These are phyloP conservation scores for Lantana camara DNA, from an alignment of 257 asterid genomes.

Conservation along the genomic window DNA sequence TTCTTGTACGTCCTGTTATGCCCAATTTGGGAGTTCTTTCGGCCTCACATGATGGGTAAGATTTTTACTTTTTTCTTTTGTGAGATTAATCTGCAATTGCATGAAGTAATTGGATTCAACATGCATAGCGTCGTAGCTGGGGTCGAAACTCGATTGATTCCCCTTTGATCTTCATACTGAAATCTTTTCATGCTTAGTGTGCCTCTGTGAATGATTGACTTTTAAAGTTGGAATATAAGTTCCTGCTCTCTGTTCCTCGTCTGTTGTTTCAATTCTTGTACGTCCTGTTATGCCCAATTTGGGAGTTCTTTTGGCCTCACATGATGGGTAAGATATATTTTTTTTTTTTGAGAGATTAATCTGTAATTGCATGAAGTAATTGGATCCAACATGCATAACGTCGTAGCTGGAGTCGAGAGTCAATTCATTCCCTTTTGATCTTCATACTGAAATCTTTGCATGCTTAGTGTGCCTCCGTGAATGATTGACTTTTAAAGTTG, in stretches of 20 bases:
- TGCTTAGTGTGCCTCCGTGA: too few relatives aligned
- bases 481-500: constrained; percentile 6
- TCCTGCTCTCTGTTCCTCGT: too few relatives aligned
- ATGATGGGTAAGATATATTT: constrained; percentile 72
- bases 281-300: constrained; percentile 75
- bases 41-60: constrained; percentile 97
- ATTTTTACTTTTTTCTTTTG: constrained; percentile 12
- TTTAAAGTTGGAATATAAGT: too few relatives aligned
- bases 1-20: too few relatives aligned
- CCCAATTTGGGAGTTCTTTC: constrained; percentile 87
- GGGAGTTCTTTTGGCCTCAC: constrained; percentile 95
- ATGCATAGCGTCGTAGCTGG: not conserved
- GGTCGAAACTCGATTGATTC: constrained; percentile 11
- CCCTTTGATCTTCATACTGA: not conserved
- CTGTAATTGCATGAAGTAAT: constrained; percentile 12
- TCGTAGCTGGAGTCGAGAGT: constrained; percentile 14
- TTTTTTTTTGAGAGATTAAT: constrained; percentile 1
- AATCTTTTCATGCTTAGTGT: too few relatives aligned
- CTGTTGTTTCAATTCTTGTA: too few relatives aligned
- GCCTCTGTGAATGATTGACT: not conserved
- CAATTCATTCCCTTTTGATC: constrained; percentile 5
- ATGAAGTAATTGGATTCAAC: constrained; percentile 19
- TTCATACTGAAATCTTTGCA: too few relatives aligned
- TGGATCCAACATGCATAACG: not conserved
- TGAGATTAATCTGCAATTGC: constrained; percentile 6